phyloP scores from a whole-genome alignment of 106 monocot genomes.

The Cymbidium sinense region DNA sequence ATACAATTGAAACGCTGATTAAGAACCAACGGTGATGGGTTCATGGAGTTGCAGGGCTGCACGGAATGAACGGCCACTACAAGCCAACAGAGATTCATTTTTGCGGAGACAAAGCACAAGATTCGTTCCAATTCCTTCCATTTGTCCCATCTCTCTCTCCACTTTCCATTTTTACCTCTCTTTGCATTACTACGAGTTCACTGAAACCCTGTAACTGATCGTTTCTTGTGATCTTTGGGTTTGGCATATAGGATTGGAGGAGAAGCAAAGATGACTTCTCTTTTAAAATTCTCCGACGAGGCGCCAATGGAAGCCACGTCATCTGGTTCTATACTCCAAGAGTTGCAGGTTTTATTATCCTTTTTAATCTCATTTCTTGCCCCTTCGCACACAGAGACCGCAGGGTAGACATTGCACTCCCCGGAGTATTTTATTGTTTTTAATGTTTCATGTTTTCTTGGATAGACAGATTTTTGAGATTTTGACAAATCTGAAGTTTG shows the following conservation, averaged over 20 bases:
- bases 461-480: neutral
- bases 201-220: neutral
- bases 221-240: slow-evolving; percentile 11
- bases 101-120: neutral
- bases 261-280: slow-evolving; percentile 20
- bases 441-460: neutral
- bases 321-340: slow-evolving; percentile 57
- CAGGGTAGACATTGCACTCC: neutral
- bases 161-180: neutral
- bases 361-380: neutral
- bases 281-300: slow-evolving; percentile 1
- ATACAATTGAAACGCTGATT: neutral
- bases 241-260: neutral
- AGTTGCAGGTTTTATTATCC: slow-evolving; percentile 49
- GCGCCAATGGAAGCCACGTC: slow-evolving; percentile 27
- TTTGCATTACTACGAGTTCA: neutral
- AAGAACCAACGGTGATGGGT: neutral
- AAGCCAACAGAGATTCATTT: neutral
- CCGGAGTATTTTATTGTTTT: neutral
- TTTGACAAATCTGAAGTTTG: neutral
- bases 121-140: slow-evolving; percentile 6
- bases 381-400: no score
- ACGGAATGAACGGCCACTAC: neutral
- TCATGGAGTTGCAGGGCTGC: neutral
- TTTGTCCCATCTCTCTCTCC: neutral